These are phyloP conservation scores for Tylopilus plumbeoviolaceoides DNA, from an alignment of 768 basidiomycete genomes.

Conservation along the genomic window DNA sequence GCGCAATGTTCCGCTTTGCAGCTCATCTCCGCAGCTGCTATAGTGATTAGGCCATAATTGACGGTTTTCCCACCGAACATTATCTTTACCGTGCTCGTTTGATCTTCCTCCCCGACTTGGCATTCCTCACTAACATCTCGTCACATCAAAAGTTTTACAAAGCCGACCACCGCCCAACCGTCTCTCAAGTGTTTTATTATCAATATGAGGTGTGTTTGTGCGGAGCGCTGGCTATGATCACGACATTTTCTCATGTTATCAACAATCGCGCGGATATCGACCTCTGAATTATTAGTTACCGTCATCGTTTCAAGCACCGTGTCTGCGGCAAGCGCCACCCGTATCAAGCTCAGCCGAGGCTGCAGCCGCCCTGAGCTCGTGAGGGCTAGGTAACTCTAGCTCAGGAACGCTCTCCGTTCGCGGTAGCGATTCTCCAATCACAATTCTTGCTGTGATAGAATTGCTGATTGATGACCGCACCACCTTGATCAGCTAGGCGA, in stretches of 20 bases:
- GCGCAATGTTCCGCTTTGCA: background rate
- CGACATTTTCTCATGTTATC: background rate
- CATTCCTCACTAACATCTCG: background rate
- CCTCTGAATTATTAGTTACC: background rate
- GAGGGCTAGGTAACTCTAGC: background rate
- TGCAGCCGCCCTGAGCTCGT: background rate
- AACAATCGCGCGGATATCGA: background rate
- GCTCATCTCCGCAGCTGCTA: background rate
- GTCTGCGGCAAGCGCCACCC: too few species aligned
- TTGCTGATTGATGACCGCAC: background rate
- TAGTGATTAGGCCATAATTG: background rate
- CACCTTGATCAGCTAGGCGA: background rate
- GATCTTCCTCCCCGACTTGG: background rate
- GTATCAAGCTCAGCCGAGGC: too few species aligned
- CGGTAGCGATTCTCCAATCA: background rate
- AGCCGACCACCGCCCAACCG: background rate
- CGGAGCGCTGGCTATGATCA: background rate
- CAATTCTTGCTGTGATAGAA: background rate
- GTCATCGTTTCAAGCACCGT: background rate
- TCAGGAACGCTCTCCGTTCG: background rate
- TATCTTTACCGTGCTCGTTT: background rate
- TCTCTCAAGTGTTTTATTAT: background rate
- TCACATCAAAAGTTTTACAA: background rate
- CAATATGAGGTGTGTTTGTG: background rate
- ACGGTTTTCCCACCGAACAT: background rate